Conservation (phyloP, 2,329 filamentous ascomycete genomes). For the Trichophyton equinum region DNA sequence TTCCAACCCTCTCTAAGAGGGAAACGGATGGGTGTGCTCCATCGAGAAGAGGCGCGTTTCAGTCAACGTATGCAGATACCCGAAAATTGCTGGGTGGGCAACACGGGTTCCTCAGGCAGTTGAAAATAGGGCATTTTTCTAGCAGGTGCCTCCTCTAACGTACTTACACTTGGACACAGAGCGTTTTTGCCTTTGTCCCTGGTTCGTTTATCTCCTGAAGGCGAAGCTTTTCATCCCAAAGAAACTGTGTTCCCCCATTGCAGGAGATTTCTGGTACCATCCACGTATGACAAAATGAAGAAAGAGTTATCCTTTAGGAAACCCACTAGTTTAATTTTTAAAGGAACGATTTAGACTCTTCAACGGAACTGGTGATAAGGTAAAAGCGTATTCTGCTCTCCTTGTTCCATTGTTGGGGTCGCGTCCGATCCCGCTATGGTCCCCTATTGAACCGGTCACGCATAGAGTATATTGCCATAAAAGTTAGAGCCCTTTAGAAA, state of each 20-base stretch:
- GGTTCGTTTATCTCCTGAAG: neutral
- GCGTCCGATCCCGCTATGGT: neutral
- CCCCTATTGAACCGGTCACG: neutral
- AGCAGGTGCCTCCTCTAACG: conserved; percentile 5
- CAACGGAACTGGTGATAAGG: too few species aligned
- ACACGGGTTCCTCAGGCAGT: conserved; percentile 4
- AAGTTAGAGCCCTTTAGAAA: neutral
- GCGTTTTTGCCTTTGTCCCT: neutral
- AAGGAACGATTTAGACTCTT: neutral
- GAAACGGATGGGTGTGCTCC: conserved; percentile 1
- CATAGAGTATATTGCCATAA: neutral
- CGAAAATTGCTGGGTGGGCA: conserved; percentile 3
- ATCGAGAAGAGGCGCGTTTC: conserved; percentile 10
- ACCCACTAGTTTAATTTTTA: neutral
- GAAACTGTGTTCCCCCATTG: neutral
- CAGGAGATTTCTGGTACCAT: neutral
- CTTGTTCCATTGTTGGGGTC: neutral
- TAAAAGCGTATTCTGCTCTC: neutral
- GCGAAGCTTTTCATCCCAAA: neutral
- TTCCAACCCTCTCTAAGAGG: neutral
- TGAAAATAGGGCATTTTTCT: conserved; percentile 6
- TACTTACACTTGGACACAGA: neutral
- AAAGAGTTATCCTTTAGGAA: neutral
- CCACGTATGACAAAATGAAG: neutral
- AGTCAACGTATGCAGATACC: conserved; percentile 9